Evolutionary conservation across 2,329 filamentous ascomycete genomes (phyloP), one percentile per base, ranked within the genome.

Genomic region (Apiospora aurea): DNA sequence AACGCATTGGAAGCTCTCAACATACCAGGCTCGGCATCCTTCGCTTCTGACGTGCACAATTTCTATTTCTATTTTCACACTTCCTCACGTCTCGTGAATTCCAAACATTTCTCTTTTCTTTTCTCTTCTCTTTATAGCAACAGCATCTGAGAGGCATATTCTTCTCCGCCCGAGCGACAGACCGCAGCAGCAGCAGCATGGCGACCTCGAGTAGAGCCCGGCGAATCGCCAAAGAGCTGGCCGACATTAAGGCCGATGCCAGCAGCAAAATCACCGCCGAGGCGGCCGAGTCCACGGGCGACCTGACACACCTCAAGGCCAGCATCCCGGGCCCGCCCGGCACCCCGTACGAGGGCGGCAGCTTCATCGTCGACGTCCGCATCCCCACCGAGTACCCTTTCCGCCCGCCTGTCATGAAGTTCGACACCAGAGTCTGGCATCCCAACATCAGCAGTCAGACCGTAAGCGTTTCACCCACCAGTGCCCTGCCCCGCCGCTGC

Each of bases 391-490:
- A 93, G 76, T 99, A 99, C 79, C 96, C 96, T 0, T 99, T 99
- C 85, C 93, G 95, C 77, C 94, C 96, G 4, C 96, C 96, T 5
- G 82, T 90, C 72, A 98, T 99, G 93, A 92, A 90, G 78, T 98
- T 98, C 80, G 89, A 92, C 75, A 99, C 96, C 75, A 95, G 92
- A 82, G 92, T 98, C 77, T 99, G 95, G 95, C 96, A 99, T 82
- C 96, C 96, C 46, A 99, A 99, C 80, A 90, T 99, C 84, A 97
- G 94, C 87, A 96, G 93, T 79, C 93, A 96, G 81, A 98, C 95
- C 53, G 95, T 97, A 84, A 79, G 91, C 86, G 24, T 11, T 29
- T 43, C 24, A n/a, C 43, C 34, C 21, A 44, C 18, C 34, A n/a
- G 6, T 38, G 34, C 34, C 41, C 38, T 38, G 29, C 44, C 10